Base-by-base conservation (phyloP, 345 rosid species). In the Rhizophora apiculata region DNA sequence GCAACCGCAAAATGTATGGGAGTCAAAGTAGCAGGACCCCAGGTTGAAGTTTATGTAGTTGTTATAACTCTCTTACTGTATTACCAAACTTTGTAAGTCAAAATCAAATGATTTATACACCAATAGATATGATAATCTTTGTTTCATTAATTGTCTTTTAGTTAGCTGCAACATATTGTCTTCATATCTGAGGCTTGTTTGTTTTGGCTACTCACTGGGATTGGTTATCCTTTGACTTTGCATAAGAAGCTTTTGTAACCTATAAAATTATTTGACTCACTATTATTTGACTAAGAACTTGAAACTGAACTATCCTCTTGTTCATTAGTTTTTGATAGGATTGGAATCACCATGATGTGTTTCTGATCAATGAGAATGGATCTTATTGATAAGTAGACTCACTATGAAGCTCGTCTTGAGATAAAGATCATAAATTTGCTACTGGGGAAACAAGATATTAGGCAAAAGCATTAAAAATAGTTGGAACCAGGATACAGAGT, bases 1-100 rank as follows among this genome's bases (percentile, higher is more conserved):
- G 30, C 77, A 73, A 76, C 84, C 90, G 36, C 64, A 72, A 82
- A 77, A 64, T 78, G 85, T 83, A 81, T 72, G 84, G 75, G 76
- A 73, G 52, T 76, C 69, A 56, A 79, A 72, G 60, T 76, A 74
- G 80, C 60, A 29, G 62, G 65, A 67, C 68, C 22, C 43, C 30
- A 26, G 62, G 34, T 72, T 61, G 72, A 63, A 78, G 79, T 70
- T 75, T 55, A 19, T 73, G 48, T 72, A 60, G 82, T 73, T 60
- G 63, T 71, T 72, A 78, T 68, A 69, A 75, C 78, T 58, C 81
- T 32, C 60, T 59, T 60, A 65, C 71, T 20, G 67, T 65, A 54
- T 52, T 20, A 62, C 75, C 68, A 63, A 36, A 67, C 57, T 62
- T 34, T 4, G 62, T 70, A 82, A 81, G 76, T 81, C 63, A 32